Base-by-base conservation (phyloP, 306 rosid genomes). In the Casuarina equisetifolia region DNA sequence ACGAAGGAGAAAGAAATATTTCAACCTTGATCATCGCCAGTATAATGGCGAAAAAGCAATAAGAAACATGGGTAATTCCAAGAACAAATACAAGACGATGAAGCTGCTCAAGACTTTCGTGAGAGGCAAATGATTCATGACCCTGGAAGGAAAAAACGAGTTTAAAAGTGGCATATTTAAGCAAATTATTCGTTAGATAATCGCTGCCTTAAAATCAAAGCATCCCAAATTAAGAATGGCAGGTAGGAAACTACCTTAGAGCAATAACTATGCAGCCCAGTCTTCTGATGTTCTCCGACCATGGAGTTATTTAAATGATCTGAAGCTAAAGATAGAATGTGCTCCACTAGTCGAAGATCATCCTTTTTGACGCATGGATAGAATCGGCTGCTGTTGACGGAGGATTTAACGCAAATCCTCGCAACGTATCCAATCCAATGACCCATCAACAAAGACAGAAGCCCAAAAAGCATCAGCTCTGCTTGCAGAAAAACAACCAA, bases 401-500 rank as follows among this genome's bases (percentile, higher is more conserved):
- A 88, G 4, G 97, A 78, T 72, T 91, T 87, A 3, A 95, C 88
- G 61, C 98, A 92, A 86, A 95, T 89, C 90, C 87, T 91, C 52
- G 98, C 97, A 84, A 95, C 93, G 73, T 80, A 83, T 58, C 82
- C 43, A 72, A 86, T 92, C 97, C 97, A 92, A 80, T 95, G 97
- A 15, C 98, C 95, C 98, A 95, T 92, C 87, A 92, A 61, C 83
- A 95, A 81, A 17, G 98, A 95, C 55, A 92, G 76, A 64, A 95
- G 88, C 74, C 98, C 98, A 82, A 95, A 91, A 44, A 92, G 93
- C 93, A 92, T 92, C 44, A 95, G 79, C 82, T 95, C 98, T 95
- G 91, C 77, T 82, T 83, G 68, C 39, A 81, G 46, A 89, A 2
- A 35, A 15, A 25, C 32, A 25, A 25, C 32, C 32, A 25, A 25